Conservation (phyloP, 164 flowering plant species). For the Nymphaea colorata region DNA sequence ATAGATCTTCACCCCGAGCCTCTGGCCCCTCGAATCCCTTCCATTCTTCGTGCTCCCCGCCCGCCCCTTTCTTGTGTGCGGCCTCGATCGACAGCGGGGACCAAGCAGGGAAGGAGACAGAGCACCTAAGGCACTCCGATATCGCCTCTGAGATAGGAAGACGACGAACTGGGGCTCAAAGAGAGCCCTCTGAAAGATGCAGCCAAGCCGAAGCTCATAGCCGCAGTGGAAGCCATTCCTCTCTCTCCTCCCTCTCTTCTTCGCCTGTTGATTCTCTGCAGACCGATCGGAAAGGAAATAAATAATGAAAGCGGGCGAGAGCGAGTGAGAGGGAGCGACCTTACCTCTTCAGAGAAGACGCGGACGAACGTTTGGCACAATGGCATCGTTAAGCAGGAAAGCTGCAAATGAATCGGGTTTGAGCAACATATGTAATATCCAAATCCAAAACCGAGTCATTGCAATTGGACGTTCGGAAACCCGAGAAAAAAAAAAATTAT, state of each 20-base stretch:
- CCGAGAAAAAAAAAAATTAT: too few species aligned
- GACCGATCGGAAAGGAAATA: too few species aligned
- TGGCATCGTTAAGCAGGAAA: too few species aligned
- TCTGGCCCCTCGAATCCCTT: slow-evolving; percentile 69
- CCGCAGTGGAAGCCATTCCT: slow-evolving; percentile 23
- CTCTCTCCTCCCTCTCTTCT: neutral
- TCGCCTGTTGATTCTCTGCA: neutral
- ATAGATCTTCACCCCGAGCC: slow-evolving; percentile 86
- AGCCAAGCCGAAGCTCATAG: slow-evolving; percentile 30
- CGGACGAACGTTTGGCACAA: too few species aligned
- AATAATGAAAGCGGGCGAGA: neutral
- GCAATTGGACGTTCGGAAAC: too few species aligned
- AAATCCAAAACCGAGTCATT: too few species aligned
- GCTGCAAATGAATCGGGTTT: too few species aligned
- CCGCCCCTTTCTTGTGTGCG: slow-evolving; percentile 98
- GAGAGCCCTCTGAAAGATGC: slow-evolving; percentile 57
- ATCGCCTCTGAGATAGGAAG: slow-evolving; percentile 44
- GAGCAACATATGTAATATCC: too few species aligned
- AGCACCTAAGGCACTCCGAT: slow-evolving; percentile 15
- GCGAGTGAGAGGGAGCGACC: neutral
- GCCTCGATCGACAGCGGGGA: slow-evolving; percentile 51
- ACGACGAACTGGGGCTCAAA: slow-evolving; percentile 34
- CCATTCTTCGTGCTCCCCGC: slow-evolving; percentile 95
- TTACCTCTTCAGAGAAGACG: too few species aligned
- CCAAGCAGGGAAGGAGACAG: slow-evolving; percentile 26